Base-by-base conservation (phyloP, 192 early-diverging fungal genomes). In the Coemansia sp. region DNA sequence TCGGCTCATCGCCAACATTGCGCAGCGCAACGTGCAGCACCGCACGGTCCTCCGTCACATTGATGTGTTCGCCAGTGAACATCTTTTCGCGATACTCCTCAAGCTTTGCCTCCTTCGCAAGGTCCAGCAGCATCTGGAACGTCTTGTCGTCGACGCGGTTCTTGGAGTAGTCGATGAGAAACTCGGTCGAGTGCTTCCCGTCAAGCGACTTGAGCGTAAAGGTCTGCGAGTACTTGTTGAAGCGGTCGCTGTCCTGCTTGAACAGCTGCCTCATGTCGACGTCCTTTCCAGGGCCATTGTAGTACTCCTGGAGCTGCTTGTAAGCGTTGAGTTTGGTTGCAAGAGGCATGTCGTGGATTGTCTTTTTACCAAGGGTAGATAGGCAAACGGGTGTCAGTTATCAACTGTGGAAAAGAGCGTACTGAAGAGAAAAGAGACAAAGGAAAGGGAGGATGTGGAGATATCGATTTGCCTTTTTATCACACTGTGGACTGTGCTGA, bases 151-250 rank as follows among this genome's bases (percentile, higher is more conserved):
- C 90, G 54, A 98, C 80, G 61, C 89, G 83, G 84, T 99, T 97
- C 86, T 99, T 99, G 66, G 96, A 98, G 70, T 89, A 96, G 79
- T 99, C 97, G 55, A 98, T 77, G 48, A 98, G 81, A 45, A 99
- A 59, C 72, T 83, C 74, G 6, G 76, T 73, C 42, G 68, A 87
- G 50, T 84, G 70, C 59, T 87, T 82, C 57, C 68, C 79, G 55
- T 72, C 72, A 27, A 81, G 62, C 6, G 83, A 76, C 44, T 61
- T 45, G 42, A 79, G 76, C 44, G 83, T 42, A 72, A 97, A 94
- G 44, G 81, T 75, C 50, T 86, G 84, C 55, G 87, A 89, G 72
- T 91, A 92, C 70, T 86, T 75, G 55, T 83, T 68, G 75, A 97
- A 98, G 30, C 97, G 94, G 41, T 68, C 36, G 29, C 85, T 67